These are phyloP conservation scores for Pseudonitzschia multiseries DNA, from an alignment of 108 stramenopile genomes.

Conservation along the genomic window DNA sequence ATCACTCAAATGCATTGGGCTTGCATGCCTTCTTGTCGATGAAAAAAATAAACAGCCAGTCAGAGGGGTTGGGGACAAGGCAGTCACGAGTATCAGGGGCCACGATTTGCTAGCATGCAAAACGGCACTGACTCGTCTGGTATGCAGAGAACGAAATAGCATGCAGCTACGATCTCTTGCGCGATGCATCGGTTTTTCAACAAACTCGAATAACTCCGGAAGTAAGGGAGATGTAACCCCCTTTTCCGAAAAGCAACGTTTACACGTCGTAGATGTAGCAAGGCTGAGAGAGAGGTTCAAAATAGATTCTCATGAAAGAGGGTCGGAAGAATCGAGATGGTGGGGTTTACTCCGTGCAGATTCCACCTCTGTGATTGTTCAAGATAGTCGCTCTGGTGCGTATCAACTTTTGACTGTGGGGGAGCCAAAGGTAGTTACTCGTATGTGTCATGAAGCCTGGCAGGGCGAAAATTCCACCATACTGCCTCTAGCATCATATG, in stretches of 20 bases:
- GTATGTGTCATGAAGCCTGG: constrained; percentile 72
- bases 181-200: constrained; percentile 77
- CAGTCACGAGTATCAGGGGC: neutral
- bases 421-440: constrained; percentile 77
- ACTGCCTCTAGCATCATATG: constrained; percentile 63
- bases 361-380: constrained; percentile 71
- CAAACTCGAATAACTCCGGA: constrained; percentile 44
- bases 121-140: constrained; percentile 30
- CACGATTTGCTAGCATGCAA: constrained; percentile 28
- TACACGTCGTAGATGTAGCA: constrained; percentile 57
- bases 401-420: constrained; percentile 82
- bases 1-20: constrained; percentile 85
- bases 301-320: constrained; percentile 74
- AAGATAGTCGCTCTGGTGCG: constrained; percentile 70
- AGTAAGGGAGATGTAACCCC: constrained; percentile 55
- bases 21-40: constrained; percentile 70
- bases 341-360: constrained; percentile 78
- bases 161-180: constrained; percentile 64
- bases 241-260: constrained; percentile 54
- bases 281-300: constrained; percentile 60
- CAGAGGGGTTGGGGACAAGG: neutral
- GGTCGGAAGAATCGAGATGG: constrained; percentile 73
- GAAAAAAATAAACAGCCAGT: constrained; percentile 25
- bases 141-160: constrained; percentile 54
- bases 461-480: constrained; percentile 84